Percentiles rank a stretch among this genome's conserved stretches.
These are phyloP conservation scores for Marasmius tenuissimus DNA, from an alignment of 1,284 basidiomycete genomes.

Conservation along the genomic window DNA sequence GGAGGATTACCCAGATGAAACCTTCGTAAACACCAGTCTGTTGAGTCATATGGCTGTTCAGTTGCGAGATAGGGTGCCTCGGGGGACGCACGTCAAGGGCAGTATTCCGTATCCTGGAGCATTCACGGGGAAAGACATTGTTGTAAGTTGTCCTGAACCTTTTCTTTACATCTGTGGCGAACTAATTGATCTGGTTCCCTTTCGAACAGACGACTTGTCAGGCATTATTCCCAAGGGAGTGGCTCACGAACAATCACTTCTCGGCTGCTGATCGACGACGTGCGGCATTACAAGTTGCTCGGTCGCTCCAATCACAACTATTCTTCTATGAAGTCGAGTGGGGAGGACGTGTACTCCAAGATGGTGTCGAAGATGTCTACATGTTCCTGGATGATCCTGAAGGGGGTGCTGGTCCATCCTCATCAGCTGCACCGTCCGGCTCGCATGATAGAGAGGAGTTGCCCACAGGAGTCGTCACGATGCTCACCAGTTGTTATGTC, in stretches of 20 bases:
- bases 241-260: conserved; percentile 68
- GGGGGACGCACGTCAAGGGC: conserved; percentile 87
- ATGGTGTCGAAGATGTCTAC: conserved; percentile 94
- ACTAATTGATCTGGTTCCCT: background rate
- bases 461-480: conserved; percentile 81
- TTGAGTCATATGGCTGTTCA: conserved; percentile 89
- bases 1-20: conserved; percentile 50
- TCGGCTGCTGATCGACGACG: conserved; percentile 67
- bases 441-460: conserved; percentile 66
- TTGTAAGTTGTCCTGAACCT: conserved; percentile 53
- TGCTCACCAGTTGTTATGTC: conserved; percentile 82
- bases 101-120: conserved; percentile 84
- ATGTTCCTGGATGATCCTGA: conserved; percentile 92
- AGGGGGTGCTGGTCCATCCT: conserved; percentile 38
- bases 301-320: conserved; percentile 87
- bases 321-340: conserved; percentile 99
- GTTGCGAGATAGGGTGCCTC: conserved; percentile 82
- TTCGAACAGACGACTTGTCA: conserved; percentile 73
- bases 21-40: conserved; percentile 83
- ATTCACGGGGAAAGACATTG: conserved; percentile 91
- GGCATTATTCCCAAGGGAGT: conserved; percentile 70
- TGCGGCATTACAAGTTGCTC: conserved; percentile 83
- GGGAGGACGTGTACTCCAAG: conserved; percentile 82
- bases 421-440: background rate
- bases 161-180: background rate